Evolutionary conservation across 2,329 filamentous ascomycete species (phyloP), one percentile per base, ranked within the genome.

Genomic region (Aspergillus fumigatus): DNA sequence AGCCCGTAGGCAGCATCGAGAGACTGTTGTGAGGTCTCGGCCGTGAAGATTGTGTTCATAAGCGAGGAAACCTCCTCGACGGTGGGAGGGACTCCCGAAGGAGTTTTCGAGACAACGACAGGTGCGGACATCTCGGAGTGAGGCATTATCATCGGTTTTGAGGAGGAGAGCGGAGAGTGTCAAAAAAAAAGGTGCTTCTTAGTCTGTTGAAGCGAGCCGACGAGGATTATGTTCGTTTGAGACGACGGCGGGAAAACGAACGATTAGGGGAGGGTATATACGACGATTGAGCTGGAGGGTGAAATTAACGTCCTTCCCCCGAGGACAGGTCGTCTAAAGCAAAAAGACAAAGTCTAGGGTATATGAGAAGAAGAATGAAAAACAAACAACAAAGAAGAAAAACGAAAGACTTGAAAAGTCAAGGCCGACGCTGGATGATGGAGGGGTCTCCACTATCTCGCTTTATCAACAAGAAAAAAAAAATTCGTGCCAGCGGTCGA

Each of bases 1-100:
- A 89, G 78, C 45, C 81, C 81, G 70, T 89, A 89, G 19, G 86
- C 79, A 57, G 83, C 84, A 68, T 88, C 85, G 48, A 92, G 82
- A 17, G 88, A 88, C 59, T 83, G 81, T 67, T 85, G 81, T 3
- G 88, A 90, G 3, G 85, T 85, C 68, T 85, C 79, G 41, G 88
- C 84, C 49, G 80, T 83, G 74, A 92, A 90, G 63, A 90, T 83
- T 51, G 82, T 86, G 65, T 84, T 78, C 65, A 92, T 70, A 47
- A 91, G 75, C 55, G 83, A 80, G 59, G 81, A 75, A 60, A 93
- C 77, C 60, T 91, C 89, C 62, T 86, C 84, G 66, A 84, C 76
- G 32, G 85, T 82, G 60, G 88, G 87, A 62, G 85, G 80, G 50
- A 77, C 67, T 51, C 68, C 63, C 49, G 69, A 72, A 47, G 77